Base-by-base conservation (phyloP, 2,329 filamentous ascomycete species). In the Aspergillus sp. region DNA sequence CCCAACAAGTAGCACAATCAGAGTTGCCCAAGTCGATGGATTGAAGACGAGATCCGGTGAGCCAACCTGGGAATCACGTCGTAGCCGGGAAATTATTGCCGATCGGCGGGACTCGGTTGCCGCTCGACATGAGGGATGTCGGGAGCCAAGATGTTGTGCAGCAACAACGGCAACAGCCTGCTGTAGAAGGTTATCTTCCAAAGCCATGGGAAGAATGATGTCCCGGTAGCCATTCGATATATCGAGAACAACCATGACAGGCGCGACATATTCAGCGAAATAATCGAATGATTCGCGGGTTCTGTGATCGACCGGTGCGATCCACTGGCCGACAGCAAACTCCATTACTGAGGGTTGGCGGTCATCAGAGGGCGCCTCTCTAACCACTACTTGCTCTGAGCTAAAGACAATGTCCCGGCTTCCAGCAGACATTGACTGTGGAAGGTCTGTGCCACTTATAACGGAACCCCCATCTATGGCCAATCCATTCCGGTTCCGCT, bases 161-260 rank as follows among this genome's bases (percentile, higher is more conserved):
- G 70, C 63, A 8, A 69, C 69, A 6, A 66, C 63, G 3, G 60
- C 58, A 7, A 72, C 64, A 5, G 70, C 69, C 8, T 57, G 52
- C 49, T 63, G 62, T 8, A 73, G 59, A 5, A 74, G 54, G 5
- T 63, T 55, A 57, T 72, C 65, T 28, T 65, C 55, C 21, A 62
- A 66, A 6, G 71, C 71, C 17, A 73, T 53, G 2, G 71, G 71
- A 6, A 74, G 63, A 8, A 74, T 59, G 2, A 73, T 52, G 49
- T 71, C 62, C 13, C 71, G 70, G 53, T 69, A 73, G 15, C 71
- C 71, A 61, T 74, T 74, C 10, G 64, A 65, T 25, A 67, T 59
- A 43, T 74, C 71, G 5, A 74, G 59, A 2, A 71, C 62, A 5
- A 71, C 68, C 71, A 72, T 72, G 17, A 71, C 67, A 3, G 71